Evolutionary conservation across 192 early-diverging fungal species (phyloP).

Genomic region (Endogone sp.): DNA sequence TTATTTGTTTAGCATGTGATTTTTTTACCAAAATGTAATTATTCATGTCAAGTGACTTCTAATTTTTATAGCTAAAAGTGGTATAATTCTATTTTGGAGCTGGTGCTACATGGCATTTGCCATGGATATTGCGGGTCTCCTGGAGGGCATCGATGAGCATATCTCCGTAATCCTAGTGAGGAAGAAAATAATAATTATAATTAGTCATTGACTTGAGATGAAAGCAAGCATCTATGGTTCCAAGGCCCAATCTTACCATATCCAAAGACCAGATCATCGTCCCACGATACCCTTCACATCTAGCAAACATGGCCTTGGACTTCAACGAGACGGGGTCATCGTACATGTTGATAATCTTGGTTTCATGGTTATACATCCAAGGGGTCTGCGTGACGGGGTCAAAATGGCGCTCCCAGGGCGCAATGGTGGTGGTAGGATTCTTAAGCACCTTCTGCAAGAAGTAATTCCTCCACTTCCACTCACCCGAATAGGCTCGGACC

Average conservation of each 20-base stretch:
- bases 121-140: no score
- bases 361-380: constrained; percentile 46
- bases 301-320: constrained; percentile 4
- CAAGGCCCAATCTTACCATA: no score
- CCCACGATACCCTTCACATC: not conserved
- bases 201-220: no score
- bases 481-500: not conserved
- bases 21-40: no score
- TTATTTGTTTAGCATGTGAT: no score
- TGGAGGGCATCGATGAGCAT: no score
- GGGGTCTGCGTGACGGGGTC: constrained; percentile 46
- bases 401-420: constrained; percentile 46
- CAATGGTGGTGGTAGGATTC: constrained; percentile 29
- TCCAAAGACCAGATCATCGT: not conserved
- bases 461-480: constrained; percentile 5
- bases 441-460: constrained; percentile 14
- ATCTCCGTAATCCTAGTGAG: no score
- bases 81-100: no score
- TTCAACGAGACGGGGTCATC: constrained; percentile 15
- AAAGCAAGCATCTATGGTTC: no score
- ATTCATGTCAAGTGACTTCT: no score
- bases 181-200: not conserved
- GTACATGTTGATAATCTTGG: constrained; percentile 16
- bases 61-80: no score
- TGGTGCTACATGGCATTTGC: no score